phyloP scores from a whole-genome alignment of 2,329 filamentous ascomycete genomes.

The Paecilomyces formosus region DNA sequence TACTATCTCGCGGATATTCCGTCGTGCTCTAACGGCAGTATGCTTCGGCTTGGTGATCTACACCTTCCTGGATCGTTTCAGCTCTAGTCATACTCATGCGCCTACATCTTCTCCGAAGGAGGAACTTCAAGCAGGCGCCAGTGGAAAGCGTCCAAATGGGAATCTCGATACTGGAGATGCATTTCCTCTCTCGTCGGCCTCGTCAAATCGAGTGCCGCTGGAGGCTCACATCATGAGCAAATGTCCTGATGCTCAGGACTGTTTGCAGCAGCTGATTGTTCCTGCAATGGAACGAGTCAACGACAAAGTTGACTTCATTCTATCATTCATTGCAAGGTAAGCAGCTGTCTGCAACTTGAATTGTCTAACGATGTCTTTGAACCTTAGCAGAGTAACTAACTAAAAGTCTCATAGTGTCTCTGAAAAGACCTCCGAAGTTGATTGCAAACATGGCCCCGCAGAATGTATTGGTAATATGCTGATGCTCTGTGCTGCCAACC shows the following conservation, averaged over 20 bases:
- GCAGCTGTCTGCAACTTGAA: constrained; percentile 15
- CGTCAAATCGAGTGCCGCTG: constrained; percentile 53
- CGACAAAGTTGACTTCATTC: constrained; percentile 80
- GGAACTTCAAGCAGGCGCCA: background rate
- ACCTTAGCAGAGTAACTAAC: background rate
- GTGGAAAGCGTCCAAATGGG: constrained; percentile 2
- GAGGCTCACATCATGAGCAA: constrained; percentile 98
- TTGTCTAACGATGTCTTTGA: background rate
- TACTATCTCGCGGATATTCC: constrained; percentile 3
- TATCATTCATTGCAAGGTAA: constrained; percentile 82
- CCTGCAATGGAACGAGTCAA: constrained; percentile 77
- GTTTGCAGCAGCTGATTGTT: constrained; percentile 70
- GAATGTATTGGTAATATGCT: constrained; percentile 95
- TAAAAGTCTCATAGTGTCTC: constrained; percentile 40
- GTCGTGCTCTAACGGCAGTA: constrained; percentile 6
- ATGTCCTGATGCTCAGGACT: constrained; percentile 85
- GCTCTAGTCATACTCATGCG: background rate
- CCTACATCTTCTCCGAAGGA: background rate
- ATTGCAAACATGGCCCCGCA: constrained; percentile 79
- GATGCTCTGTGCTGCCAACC: constrained; percentile 77
- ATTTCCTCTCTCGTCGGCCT: constrained; percentile 3
- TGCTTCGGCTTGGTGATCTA: constrained; percentile 9
- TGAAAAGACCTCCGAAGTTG: constrained; percentile 71
- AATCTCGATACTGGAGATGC: background rate
- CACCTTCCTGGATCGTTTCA: constrained; percentile 1